Conservation (phyloP, 2,329 filamentous ascomycete genomes). For the Didymella lethalis region DNA sequence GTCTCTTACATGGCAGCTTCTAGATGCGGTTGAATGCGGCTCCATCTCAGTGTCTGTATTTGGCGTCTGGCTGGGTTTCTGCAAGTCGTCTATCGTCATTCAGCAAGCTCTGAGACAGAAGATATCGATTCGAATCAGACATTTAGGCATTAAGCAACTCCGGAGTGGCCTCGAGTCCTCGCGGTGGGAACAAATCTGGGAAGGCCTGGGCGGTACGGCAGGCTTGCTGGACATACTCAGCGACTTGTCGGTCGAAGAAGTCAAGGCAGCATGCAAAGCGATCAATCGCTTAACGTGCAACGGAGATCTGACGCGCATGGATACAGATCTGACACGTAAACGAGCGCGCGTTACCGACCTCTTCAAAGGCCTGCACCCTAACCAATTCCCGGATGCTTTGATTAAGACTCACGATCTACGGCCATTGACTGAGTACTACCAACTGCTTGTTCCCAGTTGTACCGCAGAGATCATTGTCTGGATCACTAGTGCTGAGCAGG, state of each 20-base stretch:
- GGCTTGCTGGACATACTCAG: conserved; percentile 37
- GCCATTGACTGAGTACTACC: conserved; percentile 31
- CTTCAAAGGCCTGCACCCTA: conserved; percentile 35
- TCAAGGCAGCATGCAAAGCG: conserved; percentile 28
- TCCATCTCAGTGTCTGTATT: conserved; percentile 8
- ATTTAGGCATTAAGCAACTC: too few species aligned
- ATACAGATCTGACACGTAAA: conserved; percentile 22
- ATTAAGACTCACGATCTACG: conserved; percentile 28
- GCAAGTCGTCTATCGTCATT: conserved; percentile 28
- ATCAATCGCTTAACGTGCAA: conserved; percentile 28
- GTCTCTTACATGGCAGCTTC: not conserved
- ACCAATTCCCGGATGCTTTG: conserved; percentile 21
- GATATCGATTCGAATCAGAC: conserved; percentile 19
- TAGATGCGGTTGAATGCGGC: not conserved
- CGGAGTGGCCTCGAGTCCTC: too few species aligned
- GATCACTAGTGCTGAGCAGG: conserved; percentile 9
- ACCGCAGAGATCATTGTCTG: conserved; percentile 26
- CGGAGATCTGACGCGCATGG: not conserved
- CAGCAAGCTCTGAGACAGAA: conserved; percentile 33
- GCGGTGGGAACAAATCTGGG: conserved; percentile 23
- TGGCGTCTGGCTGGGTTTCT: conserved; percentile 38
- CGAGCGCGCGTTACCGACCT: conserved; percentile 28
- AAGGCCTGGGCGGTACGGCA: conserved; percentile 34
- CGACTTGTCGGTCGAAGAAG: conserved; percentile 38
- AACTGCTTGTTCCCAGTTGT: conserved; percentile 34